Base-by-base conservation (phyloP, 1,284 basidiomycete species). In the Cutaneotrichosporon spelunceum region DNA sequence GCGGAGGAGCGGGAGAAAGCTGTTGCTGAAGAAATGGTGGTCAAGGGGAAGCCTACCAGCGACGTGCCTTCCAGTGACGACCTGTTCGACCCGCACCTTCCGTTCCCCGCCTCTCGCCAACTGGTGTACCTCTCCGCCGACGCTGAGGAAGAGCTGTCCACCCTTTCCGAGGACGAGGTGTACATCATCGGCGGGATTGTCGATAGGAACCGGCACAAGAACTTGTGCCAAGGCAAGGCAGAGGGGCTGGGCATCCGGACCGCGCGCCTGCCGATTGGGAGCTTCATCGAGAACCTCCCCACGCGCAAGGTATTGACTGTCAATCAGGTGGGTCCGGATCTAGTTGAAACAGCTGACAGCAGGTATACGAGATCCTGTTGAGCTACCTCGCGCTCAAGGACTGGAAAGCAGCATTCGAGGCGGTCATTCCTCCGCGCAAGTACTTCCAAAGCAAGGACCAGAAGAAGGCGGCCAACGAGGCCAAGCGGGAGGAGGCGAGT, bases 101-200 rank as follows among this genome's bases (percentile, higher is more conserved):
- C 67, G 6, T 66, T 77, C n/a, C 45, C 70, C 39, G 59, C 70
- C 36, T 77, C 71, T 58, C 80, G 85, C 57, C 85, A 79, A 52
- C 82, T 97, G 52, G 84, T 98, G 33, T 99, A 99, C 79, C 86
- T 99, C 60, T 97, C 95, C 8, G 95, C 94, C 7, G 96, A 99
- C 79, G 88, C 94, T 6, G 84, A 88, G 53, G 86, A 95, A 59
- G 91, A 95, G 75, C 81, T 99, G 45, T 80, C 82, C 10, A 86
- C 88, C 64, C 84, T 99, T 53, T 87, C 85, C 61, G 86, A 90
- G 66, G 87, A 88, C 59, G 91, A 93, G 75, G 89, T 87, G 3
- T 99, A 99, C 75, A 87, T 99, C 68, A 93, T 99, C 61, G 96
- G 96, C 34, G 96, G 95, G 16, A 90, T 99, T 67, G 90, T 90